Conservation (phyloP, 306 rosid genomes). For the Arachis stenosperma region DNA sequence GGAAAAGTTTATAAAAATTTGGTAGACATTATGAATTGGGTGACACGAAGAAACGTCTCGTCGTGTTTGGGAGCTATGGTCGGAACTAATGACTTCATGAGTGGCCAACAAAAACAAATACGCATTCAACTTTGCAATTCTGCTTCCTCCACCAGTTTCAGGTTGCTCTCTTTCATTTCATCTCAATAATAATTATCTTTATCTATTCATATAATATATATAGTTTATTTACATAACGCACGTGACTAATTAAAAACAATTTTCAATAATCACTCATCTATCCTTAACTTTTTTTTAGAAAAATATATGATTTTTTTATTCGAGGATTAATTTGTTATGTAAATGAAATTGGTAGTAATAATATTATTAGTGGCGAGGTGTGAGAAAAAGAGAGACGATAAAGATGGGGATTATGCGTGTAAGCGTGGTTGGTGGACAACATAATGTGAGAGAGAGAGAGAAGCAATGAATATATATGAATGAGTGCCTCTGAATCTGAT, state of each 20-base stretch:
- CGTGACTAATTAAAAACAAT: no score
- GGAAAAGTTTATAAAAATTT: neutral
- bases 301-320: no score
- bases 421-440: slow-evolving; percentile 8
- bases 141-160: neutral
- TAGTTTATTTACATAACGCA: no score
- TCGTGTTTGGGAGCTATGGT: neutral
- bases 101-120: slow-evolving; percentile 1
- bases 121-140: neutral
- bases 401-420: slow-evolving; percentile 4
- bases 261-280: no score
- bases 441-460: slow-evolving; percentile 18
- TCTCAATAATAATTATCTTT: no score
- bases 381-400: slow-evolving; percentile 21
- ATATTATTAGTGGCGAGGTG: slow-evolving; percentile 18
- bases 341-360: no score
- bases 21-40: neutral
- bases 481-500: slow-evolving; percentile 33
- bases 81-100: neutral
- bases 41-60: neutral
- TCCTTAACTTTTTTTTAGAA: no score
- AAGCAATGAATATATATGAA: slow-evolving; percentile 18
- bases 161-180: neutral
- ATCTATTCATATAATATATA: no score
- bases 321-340: no score